Percentiles rank a stretch among this genome's conserved stretches.
phyloP scores from a whole-genome alignment of 2,329 filamentous ascomycete genomes.

The Talaromyces sp. region DNA sequence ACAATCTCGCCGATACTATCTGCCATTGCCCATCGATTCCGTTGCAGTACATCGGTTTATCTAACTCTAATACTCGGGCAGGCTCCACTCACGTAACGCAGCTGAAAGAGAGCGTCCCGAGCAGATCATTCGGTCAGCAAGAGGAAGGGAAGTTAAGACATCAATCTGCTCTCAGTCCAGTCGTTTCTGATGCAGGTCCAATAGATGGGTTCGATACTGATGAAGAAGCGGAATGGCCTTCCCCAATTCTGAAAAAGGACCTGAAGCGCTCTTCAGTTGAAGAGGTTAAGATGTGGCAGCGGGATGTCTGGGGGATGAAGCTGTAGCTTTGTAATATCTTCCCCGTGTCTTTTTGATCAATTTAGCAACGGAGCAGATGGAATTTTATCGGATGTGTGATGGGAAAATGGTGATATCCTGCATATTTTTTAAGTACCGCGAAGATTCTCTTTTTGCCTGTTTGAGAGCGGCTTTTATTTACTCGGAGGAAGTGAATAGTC shows the following conservation, averaged over 20 bases:
- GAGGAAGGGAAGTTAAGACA: neutral
- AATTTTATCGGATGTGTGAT: neutral
- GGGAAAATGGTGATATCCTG: neutral
- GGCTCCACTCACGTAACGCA: constrained; percentile 1
- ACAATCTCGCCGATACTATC: constrained; percentile 16
- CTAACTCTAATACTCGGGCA: constrained; percentile 11
- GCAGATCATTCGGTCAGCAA: neutral
- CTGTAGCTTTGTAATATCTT: neutral
- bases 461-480: neutral
- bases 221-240: neutral
- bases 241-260: neutral
- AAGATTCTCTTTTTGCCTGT: neutral
- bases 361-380: neutral
- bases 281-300: constrained; percentile 21
- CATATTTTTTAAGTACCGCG: neutral
- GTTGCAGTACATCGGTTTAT: constrained; percentile 19
- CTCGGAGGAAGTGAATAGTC: neutral
- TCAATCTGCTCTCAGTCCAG: neutral
- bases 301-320: constrained; percentile 16
- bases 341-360: neutral
- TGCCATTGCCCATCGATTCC: constrained; percentile 14
- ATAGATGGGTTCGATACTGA: neutral
- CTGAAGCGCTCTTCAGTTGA: constrained; percentile 7
- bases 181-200: neutral
- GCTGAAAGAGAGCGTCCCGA: neutral